A percentile compares a stretch with the other conserved stretches of the same genome.
phyloP scores from a whole-genome alignment of 2,329 filamentous ascomycete species.

The Pseudogymnoascus sp. region DNA sequence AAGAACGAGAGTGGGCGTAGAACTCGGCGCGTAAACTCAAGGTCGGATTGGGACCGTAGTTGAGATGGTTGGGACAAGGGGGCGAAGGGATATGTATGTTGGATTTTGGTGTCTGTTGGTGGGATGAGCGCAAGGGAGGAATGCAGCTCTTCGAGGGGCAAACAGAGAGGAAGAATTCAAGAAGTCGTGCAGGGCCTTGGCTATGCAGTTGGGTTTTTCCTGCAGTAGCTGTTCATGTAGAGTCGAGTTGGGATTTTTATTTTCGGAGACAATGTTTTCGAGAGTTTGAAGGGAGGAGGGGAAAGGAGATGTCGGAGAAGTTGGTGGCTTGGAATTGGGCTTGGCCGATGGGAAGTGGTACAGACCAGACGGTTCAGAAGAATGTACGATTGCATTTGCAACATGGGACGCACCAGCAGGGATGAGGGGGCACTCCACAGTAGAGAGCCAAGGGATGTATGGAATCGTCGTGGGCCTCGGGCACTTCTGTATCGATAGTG shows the following conservation, averaged over 20 bases:
- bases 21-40: constrained; percentile 8
- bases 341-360: constrained; percentile 3
- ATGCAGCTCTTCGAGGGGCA: constrained; percentile 1
- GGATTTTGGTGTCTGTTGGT: constrained; percentile 4
- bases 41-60: not conserved
- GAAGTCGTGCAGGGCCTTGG: not conserved
- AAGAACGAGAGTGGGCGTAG: not conserved
- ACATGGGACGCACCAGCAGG: constrained; percentile 9
- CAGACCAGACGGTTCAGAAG: constrained; percentile 7
- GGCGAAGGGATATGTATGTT: constrained; percentile 7
- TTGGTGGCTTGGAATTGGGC: constrained; percentile 7
- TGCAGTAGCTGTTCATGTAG: constrained; percentile 2
- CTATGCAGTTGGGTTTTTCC: not conserved
- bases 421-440: constrained; percentile 4
- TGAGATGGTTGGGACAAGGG: constrained; percentile 1
- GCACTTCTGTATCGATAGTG: not conserved
- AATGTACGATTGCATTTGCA: constrained; percentile 6
- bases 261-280: not conserved
- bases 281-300: not conserved
- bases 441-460: constrained; percentile 5
- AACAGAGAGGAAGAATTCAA: not conserved
- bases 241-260: not conserved
- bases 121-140: not conserved
- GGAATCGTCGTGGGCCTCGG: constrained; percentile 1
- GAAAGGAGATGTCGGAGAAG: not conserved